phyloP scores from a whole-genome alignment of 2,329 filamentous ascomycete species.

The Monilinia polystroma region DNA sequence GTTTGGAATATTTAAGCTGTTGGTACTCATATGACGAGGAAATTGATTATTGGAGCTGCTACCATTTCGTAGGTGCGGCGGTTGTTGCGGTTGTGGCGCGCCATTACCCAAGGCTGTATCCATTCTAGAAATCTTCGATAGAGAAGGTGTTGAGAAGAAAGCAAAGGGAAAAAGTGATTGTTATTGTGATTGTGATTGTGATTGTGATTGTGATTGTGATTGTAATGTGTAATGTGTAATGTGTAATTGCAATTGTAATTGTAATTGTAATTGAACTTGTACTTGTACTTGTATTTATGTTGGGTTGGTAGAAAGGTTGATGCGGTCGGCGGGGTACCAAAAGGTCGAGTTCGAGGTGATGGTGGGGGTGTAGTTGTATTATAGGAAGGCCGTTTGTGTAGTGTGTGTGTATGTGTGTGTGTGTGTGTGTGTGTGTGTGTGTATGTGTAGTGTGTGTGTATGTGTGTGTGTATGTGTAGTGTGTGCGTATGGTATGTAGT shows the following conservation, averaged over 20 bases:
- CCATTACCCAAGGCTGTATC: slow-evolving; percentile 23
- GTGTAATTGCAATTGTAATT: no score
- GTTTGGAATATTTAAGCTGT: slow-evolving; percentile 23
- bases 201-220: neutral
- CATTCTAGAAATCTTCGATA: slow-evolving; percentile 1
- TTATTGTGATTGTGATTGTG: no score
- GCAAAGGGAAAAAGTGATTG: neutral
- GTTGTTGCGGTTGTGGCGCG: slow-evolving; percentile 21
- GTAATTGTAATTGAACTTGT: neutral
- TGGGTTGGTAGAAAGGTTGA: slow-evolving; percentile 3
- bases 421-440: neutral
- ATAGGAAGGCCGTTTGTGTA: no score
- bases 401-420: neutral
- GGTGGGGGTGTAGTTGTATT: neutral
- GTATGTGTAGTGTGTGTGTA: neutral
- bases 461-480: neutral
- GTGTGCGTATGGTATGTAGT: neutral
- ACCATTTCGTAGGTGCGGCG: slow-evolving; percentile 22
- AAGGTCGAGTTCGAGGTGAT: neutral
- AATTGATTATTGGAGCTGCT: slow-evolving; percentile 22
- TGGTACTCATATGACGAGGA: slow-evolving; percentile 24
- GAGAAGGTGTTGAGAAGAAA: neutral
- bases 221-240: neutral
- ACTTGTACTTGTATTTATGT: neutral
- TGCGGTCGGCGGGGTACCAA: slow-evolving; percentile 16